Percentiles rank a stretch among this genome's conserved stretches.
These are phyloP conservation scores for Colletotrichum sublineola DNA, from an alignment of 2,329 filamentous ascomycete species.

Conservation along the genomic window DNA sequence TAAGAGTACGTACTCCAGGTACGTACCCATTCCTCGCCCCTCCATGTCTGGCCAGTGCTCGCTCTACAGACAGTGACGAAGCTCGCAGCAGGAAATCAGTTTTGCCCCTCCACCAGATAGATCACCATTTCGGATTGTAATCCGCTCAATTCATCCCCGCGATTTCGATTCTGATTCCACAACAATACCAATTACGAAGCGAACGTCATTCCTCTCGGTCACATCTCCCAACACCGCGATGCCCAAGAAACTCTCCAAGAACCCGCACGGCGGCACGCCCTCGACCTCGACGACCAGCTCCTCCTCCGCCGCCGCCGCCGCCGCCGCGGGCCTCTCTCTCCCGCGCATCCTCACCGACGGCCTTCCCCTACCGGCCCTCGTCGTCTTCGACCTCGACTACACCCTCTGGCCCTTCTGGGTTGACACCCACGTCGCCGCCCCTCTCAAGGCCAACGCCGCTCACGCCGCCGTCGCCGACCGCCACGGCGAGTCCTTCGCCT, in stretches of 20 bases:
- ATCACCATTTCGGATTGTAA: neutral
- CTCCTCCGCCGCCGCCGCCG: slow-evolving; percentile 8
- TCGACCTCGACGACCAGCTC: slow-evolving; percentile 45
- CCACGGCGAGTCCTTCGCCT: slow-evolving; percentile 75
- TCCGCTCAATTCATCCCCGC: neutral
- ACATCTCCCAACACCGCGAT: slow-evolving; percentile 41
- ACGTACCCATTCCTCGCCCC: neutral
- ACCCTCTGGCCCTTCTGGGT: slow-evolving; percentile 99
- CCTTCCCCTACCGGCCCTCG: slow-evolving; percentile 81
- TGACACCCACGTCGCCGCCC: slow-evolving; percentile 88
- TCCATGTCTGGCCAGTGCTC: slow-evolving; percentile 7
- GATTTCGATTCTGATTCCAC: neutral
- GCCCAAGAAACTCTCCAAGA: slow-evolving; percentile 52
- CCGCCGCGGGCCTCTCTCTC: slow-evolving; percentile 45
- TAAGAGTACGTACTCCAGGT: neutral
- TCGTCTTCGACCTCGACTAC: slow-evolving; percentile 97
- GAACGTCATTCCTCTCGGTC: too few species aligned
- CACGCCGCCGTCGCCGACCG: slow-evolving; percentile 63
- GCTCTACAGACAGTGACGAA: slow-evolving; percentile 14
- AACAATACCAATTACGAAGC: too few species aligned
- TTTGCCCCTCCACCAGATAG: slow-evolving; percentile 18
- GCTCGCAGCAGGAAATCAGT: neutral
- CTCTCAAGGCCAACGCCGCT: slow-evolving; percentile 67
- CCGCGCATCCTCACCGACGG: slow-evolving; percentile 64
- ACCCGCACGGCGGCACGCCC: slow-evolving; percentile 38